phyloP scores from a whole-genome alignment of 23 red algal species.

The Gracilariopsis chorda region DNA sequence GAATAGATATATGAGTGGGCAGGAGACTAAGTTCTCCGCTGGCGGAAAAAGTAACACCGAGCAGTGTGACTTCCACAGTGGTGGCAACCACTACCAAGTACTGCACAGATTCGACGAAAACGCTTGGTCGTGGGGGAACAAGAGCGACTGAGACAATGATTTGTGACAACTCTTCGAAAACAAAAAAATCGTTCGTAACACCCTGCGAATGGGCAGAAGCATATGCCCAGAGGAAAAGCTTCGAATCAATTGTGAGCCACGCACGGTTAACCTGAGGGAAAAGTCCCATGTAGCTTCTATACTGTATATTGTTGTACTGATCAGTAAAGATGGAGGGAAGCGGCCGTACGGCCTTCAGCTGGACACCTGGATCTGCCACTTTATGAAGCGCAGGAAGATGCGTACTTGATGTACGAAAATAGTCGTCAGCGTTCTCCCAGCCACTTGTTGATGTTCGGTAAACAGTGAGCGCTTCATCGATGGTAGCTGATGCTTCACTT shows the following conservation, averaged over 20 bases:
- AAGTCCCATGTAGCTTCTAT: conserved; percentile 89
- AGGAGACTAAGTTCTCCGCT: conserved; percentile 48
- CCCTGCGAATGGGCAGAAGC: conserved; percentile 16
- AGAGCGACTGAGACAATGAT: conserved; percentile 85
- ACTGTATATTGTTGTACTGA: conserved; percentile 72
- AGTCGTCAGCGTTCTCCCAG: conserved; percentile 54
- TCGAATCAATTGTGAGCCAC: conserved; percentile 85
- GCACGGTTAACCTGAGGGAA: conserved; percentile 80
- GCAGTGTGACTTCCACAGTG: conserved; percentile 69
- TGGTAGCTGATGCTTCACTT: not conserved
- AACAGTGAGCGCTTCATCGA: conserved; percentile 42
- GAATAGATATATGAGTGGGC: conserved; percentile 77
- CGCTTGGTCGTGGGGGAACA: conserved; percentile 61
- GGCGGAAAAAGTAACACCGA: conserved; percentile 66
- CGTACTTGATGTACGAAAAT: not conserved
- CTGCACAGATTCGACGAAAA: conserved; percentile 81
- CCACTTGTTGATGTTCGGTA: conserved; percentile 18
- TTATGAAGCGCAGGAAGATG: not conserved
- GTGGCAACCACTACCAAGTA: conserved; percentile 82
- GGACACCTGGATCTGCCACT: conserved; percentile 36
- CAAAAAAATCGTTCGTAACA: conserved; percentile 57
- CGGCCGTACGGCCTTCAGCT: conserved; percentile 22
- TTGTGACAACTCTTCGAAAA: conserved; percentile 80
- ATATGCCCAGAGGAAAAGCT: conserved; percentile 92
- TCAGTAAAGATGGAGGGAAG: conserved; percentile 61